Conservation (phyloP, 768 basidiomycete species). For the Suillus bovinus region DNA sequence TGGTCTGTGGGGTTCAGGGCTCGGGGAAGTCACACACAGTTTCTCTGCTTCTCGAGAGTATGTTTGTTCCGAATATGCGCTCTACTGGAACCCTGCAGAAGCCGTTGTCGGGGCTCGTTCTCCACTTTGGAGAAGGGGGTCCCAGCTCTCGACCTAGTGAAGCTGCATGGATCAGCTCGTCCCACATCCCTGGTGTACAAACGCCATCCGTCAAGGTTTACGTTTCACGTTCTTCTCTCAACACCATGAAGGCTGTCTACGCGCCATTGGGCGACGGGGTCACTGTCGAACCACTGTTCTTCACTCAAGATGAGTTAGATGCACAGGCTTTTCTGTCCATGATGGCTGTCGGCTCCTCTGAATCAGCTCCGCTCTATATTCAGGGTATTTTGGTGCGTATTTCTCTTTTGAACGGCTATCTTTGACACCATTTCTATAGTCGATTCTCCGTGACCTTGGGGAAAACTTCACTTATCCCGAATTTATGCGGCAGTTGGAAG, state of each 20-base stretch:
- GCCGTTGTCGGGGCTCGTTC: constrained; percentile 60
- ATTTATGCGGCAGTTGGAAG: constrained; percentile 49
- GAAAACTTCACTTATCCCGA: constrained; percentile 53
- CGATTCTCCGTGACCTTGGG: constrained; percentile 62
- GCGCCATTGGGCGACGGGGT: constrained; percentile 49
- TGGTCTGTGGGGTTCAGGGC: constrained; percentile 79
- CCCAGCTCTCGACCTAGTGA: constrained; percentile 57
- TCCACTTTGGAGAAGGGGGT: constrained; percentile 74
- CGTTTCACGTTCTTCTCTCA: constrained; percentile 61
- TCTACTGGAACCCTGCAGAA: constrained; percentile 52
- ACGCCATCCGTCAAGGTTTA: constrained; percentile 46
- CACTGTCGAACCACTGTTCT: constrained; percentile 52
- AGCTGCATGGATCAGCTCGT: constrained; percentile 57
- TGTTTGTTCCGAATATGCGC: constrained; percentile 57
- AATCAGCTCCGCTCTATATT: constrained; percentile 66
- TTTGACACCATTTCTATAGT: constrained; percentile 34
- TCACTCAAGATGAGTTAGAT: constrained; percentile 63
- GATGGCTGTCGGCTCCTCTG: constrained; percentile 69
- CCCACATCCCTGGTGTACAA: constrained; percentile 33
- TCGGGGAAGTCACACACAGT: constrained; percentile 77
- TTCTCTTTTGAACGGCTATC: not conserved
- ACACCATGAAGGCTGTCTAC: constrained; percentile 61
- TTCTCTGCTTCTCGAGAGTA: constrained; percentile 66
- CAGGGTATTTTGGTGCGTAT: constrained; percentile 61
- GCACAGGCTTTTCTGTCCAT: constrained; percentile 69